Conservation (phyloP, 768 basidiomycete genomes). For the Serendipita sp. region DNA sequence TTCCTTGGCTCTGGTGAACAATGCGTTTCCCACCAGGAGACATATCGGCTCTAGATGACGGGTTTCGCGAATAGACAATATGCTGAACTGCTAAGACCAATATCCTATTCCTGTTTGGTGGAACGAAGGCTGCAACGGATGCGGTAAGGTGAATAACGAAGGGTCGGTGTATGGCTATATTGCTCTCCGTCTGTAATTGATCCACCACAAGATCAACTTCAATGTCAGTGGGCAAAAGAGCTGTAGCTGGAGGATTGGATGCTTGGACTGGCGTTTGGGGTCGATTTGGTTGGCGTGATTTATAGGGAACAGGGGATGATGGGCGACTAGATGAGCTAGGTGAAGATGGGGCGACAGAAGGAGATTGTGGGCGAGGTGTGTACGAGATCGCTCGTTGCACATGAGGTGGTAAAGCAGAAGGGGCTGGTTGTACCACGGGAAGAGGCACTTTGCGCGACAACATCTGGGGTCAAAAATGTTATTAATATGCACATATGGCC, state of each 20-base stretch:
- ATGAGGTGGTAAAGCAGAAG: constrained; percentile 50
- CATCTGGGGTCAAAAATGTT: constrained; percentile 24
- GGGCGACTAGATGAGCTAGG: constrained; percentile 18
- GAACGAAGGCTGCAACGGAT: constrained; percentile 31
- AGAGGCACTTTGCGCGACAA: constrained; percentile 62
- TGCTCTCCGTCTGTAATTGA: constrained; percentile 26
- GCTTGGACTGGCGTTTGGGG: constrained; percentile 12
- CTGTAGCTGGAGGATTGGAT: constrained; percentile 13
- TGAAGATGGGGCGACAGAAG: constrained; percentile 12
- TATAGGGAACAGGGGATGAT: constrained; percentile 20
- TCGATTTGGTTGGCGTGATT: constrained; percentile 8
- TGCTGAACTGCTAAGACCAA: constrained; percentile 50
- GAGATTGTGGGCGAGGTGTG: constrained; percentile 9
- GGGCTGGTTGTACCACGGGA: constrained; percentile 19
- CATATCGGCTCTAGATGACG: constrained; percentile 10
- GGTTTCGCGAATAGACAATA: constrained; percentile 27
- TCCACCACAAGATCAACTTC: constrained; percentile 42
- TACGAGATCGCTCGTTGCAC: constrained; percentile 33
- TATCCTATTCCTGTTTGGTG: constrained; percentile 20
- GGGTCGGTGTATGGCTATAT: constrained; percentile 35
- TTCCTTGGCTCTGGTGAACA: constrained; percentile 4
- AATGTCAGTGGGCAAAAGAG: constrained; percentile 22
- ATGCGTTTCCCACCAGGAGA: neutral
- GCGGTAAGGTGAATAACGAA: constrained; percentile 43
- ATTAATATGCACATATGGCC: neutral